A percentile compares a stretch with the other conserved stretches of the same genome.
phyloP scores from a whole-genome alignment of 2,329 filamentous ascomycete species.

The Colletotrichum liaoningense region DNA sequence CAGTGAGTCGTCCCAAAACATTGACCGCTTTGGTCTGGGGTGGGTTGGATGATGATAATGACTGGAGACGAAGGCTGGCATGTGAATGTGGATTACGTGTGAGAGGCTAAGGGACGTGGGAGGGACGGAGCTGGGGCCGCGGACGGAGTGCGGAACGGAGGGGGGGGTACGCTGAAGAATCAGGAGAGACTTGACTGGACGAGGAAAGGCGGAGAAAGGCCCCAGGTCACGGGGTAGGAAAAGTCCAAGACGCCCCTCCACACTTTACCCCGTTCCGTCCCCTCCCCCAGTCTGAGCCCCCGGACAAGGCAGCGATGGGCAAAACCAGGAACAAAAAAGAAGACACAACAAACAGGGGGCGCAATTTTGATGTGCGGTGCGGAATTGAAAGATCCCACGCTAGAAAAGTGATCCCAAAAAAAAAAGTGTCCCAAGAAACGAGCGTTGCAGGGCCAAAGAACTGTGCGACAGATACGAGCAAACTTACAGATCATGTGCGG shows the following conservation, averaged over 20 bases:
- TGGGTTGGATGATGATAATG: constrained; percentile 10
- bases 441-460: neutral
- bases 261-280: constrained; percentile 25
- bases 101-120: constrained; percentile 27
- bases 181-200: constrained; percentile 11
- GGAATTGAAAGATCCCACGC: neutral
- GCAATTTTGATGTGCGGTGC: constrained; percentile 3
- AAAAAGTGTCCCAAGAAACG: neutral
- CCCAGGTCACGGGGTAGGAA: constrained; percentile 30
- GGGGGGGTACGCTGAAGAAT: constrained; percentile 13
- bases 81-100: constrained; percentile 38
- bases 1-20: constrained; percentile 38
- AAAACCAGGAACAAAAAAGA: constrained; percentile 11
- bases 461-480: neutral
- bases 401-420: neutral
- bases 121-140: constrained; percentile 32
- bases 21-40: neutral
- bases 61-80: constrained; percentile 28
- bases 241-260: constrained; percentile 22
- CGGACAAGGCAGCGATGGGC: constrained; percentile 23
- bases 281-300: constrained; percentile 28
- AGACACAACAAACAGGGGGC: constrained; percentile 16
- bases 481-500: constrained; percentile 62
- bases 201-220: constrained; percentile 20
- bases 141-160: neutral